Base-by-base conservation (phyloP, 306 rosid species). In the Quercus engelmannii region DNA sequence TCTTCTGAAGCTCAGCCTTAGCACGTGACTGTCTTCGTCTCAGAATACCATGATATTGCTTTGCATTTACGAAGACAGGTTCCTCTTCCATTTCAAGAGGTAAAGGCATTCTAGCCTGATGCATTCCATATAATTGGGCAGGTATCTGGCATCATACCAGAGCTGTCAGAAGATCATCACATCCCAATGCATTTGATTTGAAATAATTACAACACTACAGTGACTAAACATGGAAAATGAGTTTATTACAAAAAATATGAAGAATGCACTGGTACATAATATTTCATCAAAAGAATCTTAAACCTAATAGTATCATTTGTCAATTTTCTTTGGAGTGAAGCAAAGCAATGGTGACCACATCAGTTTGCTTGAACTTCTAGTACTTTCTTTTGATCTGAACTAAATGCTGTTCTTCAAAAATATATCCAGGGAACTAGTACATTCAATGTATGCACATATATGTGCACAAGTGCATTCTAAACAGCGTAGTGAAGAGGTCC, bases 11-110 rank as follows among this genome's bases (percentile, higher is more conserved):
- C 84, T 94, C 96, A 23, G 96, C 92, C 83, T 94, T 94, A 26
- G 98, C 96, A 52, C 98, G 98, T 7, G 97, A 90, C 77, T 90
- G 96, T 80, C 98, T 88, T 80, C 98, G 85, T 78, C 98, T 84
- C 82, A 94, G 78, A 79, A 94, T 92, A 61, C 98, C 98, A 87
- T 94, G 93, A 83, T 94, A 94, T 81, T 94, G 98, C 85, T 94
- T 94, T 55, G 98, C 97, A 79, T 94, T 94, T 46, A 94, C 98
- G 82, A 89, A 90, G 67, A 94, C 98, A 78, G 98, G 97, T 78
- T 89, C 98, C 76, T 90, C 97, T 87, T 90, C 96, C 93, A 90
- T 90, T 73, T 92, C 91, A 80, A 86, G 91, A 13, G 96, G 98
- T 87, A 94, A 89, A 74, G 92, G 90, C 92, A 94, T 88, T 88